Base-by-base conservation (phyloP, 345 rosid species). In the Moringa oleifera region DNA sequence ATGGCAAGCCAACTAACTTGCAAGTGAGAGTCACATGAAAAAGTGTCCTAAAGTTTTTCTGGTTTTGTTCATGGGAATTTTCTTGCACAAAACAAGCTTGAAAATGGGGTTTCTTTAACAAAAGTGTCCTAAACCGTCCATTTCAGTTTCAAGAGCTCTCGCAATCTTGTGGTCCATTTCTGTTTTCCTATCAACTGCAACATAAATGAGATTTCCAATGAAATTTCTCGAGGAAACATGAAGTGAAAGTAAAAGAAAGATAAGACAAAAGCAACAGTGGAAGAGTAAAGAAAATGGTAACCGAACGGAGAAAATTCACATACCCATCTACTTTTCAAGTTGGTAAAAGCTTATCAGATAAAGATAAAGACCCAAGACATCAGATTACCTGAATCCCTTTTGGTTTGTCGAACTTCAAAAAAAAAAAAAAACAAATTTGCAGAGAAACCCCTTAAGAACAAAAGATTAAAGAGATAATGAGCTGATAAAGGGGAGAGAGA, bases 1-100 rank as follows among this genome's bases (percentile, higher is more conserved):
- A 54, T 52, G 47, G 54, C 36, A 37, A 18, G 20, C 64, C 72
- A 74, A 58, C 72, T 24, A 50, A 54, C 58, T 57, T n/a, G 47
- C 52, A 68, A 41, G 58, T 63, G n/a, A 47, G 25, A 56, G 20
- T 67, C 81, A 62, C 78, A 71, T 67, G 70, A 73, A 61, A 70
- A 4, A 13, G 3, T 25, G 20, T 25, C 61, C 41, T 45, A 23
- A 12, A 7, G 53, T 69, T 61, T 63, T 28, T 23, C 21, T 45
- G 1, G 51, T 24, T 62, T 15, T 1, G 23, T 41, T 5, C 1
- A 20, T 51, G 11, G 18, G 37, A 1, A 23, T 53, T 59, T 33
- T 46, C 58, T 19, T 51, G 11, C 37, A 33, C 24, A 58, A 24
- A 52, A 47, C 36, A 69, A 52, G 19, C 55, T 17, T 19, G 52